Percentiles rank a stretch among this genome's conserved stretches.
Evolutionary conservation across 768 basidiomycete genomes (phyloP).

Genomic region (Naganishia friedmannii): DNA sequence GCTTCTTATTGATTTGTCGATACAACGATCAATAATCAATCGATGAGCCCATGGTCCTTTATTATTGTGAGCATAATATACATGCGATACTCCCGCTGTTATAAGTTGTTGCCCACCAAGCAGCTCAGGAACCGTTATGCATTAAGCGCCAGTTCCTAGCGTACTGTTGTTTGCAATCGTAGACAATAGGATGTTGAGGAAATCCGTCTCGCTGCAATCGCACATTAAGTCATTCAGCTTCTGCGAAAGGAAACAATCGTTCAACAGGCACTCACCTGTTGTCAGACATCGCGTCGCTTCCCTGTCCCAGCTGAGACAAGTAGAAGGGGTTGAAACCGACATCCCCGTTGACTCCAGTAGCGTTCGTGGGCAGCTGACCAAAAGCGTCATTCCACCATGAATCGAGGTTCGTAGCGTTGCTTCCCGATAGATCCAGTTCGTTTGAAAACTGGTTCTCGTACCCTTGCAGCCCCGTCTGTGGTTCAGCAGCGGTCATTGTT

Average conservation of each 20-base stretch:
- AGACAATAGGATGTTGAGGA: conserved; percentile 49
- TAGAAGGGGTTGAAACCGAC: conserved; percentile 50
- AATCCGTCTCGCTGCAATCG: conserved; percentile 41
- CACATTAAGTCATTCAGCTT: not conserved
- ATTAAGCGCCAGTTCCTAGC: conserved; percentile 15
- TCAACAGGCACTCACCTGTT: conserved; percentile 14
- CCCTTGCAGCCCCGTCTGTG: conserved; percentile 34
- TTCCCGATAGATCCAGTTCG: conserved; percentile 38
- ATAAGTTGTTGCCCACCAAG: no score
- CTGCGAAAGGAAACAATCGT: not conserved
- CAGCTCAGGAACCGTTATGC: not conserved
- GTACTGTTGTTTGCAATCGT: conserved; percentile 44
- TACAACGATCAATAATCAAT: no score
- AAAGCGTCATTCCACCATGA: conserved; percentile 33
- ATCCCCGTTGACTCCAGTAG: conserved; percentile 27
- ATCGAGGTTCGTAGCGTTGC: conserved; percentile 15
- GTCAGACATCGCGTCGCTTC: conserved; percentile 27
- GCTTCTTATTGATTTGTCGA: no score
- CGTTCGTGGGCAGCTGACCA: conserved; percentile 26
- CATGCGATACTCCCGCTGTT: no score
- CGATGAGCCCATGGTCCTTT: no score
- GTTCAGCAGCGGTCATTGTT: conserved; percentile 28
- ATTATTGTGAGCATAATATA: no score
- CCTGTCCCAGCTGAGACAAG: conserved; percentile 39
- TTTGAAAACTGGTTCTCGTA: conserved; percentile 14